Base-by-base conservation (phyloP, 257 asterid species). In the Thymus quinquecostatus region DNA sequence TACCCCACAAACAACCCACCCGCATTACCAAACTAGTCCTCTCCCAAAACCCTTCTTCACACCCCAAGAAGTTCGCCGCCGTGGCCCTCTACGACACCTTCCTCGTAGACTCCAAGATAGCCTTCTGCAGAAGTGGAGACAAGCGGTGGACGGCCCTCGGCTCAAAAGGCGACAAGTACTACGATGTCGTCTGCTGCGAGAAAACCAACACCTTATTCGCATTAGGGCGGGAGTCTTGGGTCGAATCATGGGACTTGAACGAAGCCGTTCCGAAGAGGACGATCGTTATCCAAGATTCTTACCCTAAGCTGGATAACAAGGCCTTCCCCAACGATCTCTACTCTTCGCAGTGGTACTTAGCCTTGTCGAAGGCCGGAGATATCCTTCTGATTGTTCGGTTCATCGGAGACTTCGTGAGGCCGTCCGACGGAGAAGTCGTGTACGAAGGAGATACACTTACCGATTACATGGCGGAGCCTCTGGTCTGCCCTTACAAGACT, bases 351-450 rank as follows among this genome's bases (percentile, higher is more conserved):
- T 71, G 74, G 80, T 83, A 81, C 71, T 3, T 79, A 6, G 81
- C 71, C 21, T 6, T 69, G 28, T 81, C 78, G 0, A 4, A 30
- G 9, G 13, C 3, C 0, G 76, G 68, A 1, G 66, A 75, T 1
- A 38, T 81, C 6, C 54, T 66, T 53, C 4, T 77, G 9, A 66
- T 72, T 1, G 74, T 70, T 36, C 75, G 88, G 76, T 69, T 73
- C 61, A 65, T 84, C 1, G 86, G 82, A 0, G 81, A 82, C 43
- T 82, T 43, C 10, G 86, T 84, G 8, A 70, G 66, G 64, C 4
- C 28, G 28, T 21, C 21, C 21, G 70, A 67, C 27, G 85, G 82
- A 0, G 48, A 58, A 44, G 82, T 67, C 12, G 75, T 75, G 4
- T 7, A 4, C 12, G 85, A 81, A n/a, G 83, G 28, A 2, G 88